Conservation (phyloP, 306 rosid species). For the Vicia villosa region DNA sequence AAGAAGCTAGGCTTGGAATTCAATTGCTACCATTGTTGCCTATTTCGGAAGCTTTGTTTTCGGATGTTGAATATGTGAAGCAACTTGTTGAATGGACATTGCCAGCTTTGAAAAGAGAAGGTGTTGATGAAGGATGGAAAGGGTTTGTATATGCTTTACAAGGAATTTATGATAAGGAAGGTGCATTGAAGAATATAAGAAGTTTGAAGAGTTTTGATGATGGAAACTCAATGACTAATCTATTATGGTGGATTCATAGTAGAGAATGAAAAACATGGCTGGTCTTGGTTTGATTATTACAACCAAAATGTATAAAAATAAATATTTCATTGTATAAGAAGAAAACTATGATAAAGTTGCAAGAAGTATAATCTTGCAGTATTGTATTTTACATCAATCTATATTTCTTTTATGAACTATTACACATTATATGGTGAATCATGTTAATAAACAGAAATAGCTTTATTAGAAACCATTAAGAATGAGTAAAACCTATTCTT, state of each 20-base stretch:
- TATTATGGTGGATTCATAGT: conserved; percentile 64
- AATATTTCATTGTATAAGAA: no score
- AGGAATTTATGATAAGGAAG: conserved; percentile 56
- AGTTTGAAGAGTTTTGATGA: conserved; percentile 64
- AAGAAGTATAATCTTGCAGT: background rate
- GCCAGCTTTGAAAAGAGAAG: conserved; percentile 70
- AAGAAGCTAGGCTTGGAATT: conserved; percentile 76
- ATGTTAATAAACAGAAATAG: background rate
- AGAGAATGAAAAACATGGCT: background rate
- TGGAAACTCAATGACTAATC: conserved; percentile 75
- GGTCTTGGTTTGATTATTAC: background rate
- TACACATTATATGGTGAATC: background rate
- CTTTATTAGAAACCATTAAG: background rate
- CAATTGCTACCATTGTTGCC: conserved; percentile 73
- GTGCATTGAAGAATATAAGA: conserved; percentile 53
- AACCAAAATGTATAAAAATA: background rate
- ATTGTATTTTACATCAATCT: background rate
- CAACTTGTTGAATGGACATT: conserved; percentile 75
- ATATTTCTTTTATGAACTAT: no score
- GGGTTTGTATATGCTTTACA: conserved; percentile 67
- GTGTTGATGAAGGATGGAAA: conserved; percentile 88
- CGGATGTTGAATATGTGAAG: conserved; percentile 58
- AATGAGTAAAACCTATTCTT: background rate
- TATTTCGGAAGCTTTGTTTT: conserved; percentile 62
- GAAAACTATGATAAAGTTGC: no score